These are phyloP conservation scores for Coemansia sp. DNA, from an alignment of 192 early-diverging fungal genomes.

Conservation along the genomic window DNA sequence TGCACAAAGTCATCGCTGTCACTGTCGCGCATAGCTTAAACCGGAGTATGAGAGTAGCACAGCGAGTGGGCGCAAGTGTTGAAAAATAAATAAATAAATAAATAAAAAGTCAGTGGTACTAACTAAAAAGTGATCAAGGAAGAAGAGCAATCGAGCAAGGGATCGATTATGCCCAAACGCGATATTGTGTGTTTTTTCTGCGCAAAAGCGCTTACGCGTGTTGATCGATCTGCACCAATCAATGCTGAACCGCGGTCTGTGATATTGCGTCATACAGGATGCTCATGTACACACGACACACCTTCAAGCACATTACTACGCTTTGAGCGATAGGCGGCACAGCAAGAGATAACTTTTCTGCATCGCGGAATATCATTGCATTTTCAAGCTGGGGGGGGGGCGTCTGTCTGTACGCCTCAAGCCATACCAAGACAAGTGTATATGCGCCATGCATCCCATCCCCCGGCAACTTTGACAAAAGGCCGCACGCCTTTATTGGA, in stretches of 20 bases:
- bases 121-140: background rate
- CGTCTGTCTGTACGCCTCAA: background rate
- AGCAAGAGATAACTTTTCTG: background rate
- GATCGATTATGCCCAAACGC: background rate
- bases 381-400: background rate
- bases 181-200: background rate
- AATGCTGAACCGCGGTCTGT: background rate
- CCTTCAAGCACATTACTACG: background rate
- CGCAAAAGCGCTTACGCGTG: background rate
- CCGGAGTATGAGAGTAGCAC: background rate
- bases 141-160: background rate
- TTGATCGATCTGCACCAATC: background rate
- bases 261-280: background rate
- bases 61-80: background rate
- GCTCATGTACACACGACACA: background rate
- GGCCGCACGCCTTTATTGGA: slow-evolving; percentile 9
- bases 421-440: background rate
- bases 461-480: background rate
- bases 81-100: too few relatives aligned
- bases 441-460: background rate
- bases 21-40: background rate
- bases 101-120: background rate
- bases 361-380: background rate
- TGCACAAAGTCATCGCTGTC: background rate
- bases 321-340: background rate